These are phyloP conservation scores for Metarhizium anisopliae DNA, from an alignment of 2,329 filamentous ascomycete species.

Conservation along the genomic window DNA sequence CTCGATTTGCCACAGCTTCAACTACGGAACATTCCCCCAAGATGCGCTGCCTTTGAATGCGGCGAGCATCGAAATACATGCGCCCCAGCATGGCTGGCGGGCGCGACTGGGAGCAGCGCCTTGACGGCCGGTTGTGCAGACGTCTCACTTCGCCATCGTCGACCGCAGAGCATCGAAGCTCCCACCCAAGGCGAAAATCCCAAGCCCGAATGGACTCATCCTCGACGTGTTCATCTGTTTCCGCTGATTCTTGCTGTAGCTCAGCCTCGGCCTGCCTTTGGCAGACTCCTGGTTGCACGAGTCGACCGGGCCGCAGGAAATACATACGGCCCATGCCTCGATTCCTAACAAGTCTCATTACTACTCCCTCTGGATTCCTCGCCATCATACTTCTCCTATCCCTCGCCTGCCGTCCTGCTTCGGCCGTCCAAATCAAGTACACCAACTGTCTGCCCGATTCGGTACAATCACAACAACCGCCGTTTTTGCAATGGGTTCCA, in stretches of 20 bases:
- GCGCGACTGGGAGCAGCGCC: neutral
- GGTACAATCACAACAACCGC: slow-evolving; percentile 46
- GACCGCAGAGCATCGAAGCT: neutral
- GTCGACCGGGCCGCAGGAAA: neutral
- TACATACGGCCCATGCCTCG: neutral
- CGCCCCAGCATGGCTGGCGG: slow-evolving; percentile 9
- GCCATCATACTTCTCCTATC: slow-evolving; percentile 28
- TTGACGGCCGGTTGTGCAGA: neutral
- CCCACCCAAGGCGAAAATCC: neutral
- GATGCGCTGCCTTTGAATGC: slow-evolving; percentile 15
- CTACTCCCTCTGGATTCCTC: slow-evolving; percentile 14
- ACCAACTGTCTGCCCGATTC: slow-evolving; percentile 70
- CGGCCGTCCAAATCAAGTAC: slow-evolving; percentile 65
- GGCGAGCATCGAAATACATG: slow-evolving; percentile 5
- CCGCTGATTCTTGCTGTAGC: neutral
- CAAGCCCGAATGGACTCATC: neutral
- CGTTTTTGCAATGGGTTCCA: slow-evolving; percentile 71
- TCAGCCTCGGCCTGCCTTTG: neutral
- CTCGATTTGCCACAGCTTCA: neutral
- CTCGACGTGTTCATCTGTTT: neutral
- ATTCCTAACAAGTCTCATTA: neutral
- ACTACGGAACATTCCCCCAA: slow-evolving; percentile 4
- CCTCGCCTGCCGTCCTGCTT: slow-evolving; percentile 31
- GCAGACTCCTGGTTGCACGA: neutral
- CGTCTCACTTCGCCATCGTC: neutral